Conservation (phyloP, 176 grass and related monocot species). For the Carex pumila region DNA sequence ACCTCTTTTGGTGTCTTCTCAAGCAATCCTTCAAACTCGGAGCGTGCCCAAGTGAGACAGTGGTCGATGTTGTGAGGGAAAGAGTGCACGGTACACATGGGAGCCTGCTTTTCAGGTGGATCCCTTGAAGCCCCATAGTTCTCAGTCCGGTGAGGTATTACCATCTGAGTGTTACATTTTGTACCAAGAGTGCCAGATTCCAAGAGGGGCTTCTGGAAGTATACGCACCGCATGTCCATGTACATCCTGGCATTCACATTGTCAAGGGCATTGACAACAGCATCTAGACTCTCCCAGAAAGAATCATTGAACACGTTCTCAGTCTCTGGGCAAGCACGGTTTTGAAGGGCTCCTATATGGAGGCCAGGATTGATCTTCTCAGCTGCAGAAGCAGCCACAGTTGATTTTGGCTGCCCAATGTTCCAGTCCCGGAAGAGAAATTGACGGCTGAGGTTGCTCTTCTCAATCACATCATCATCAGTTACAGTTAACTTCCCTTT, state of each 20-base stretch:
- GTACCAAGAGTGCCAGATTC: constrained; percentile 70
- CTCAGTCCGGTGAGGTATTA: constrained; percentile 77
- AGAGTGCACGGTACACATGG: constrained; percentile 68
- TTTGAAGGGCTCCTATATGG: constrained; percentile 58
- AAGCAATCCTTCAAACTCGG: constrained; percentile 67
- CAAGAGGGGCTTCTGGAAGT: constrained; percentile 78
- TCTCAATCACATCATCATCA: constrained; percentile 79
- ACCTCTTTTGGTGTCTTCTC: constrained; percentile 74
- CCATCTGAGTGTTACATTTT: constrained; percentile 68
- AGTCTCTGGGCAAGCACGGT: constrained; percentile 57
- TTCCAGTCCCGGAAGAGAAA: constrained; percentile 72
- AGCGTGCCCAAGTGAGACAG: constrained; percentile 72
- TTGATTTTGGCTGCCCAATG: constrained; percentile 62
- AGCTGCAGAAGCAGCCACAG: constrained; percentile 48
- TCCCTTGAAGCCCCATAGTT: constrained; percentile 76
- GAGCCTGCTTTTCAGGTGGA: constrained; percentile 66
- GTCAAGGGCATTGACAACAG: constrained; percentile 67
- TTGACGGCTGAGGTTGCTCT: constrained; percentile 69
- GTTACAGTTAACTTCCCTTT: constrained; percentile 68
- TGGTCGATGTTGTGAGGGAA: constrained; percentile 82
- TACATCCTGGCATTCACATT: constrained; percentile 76
- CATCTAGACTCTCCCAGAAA: constrained; percentile 64
- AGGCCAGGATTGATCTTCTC: constrained; percentile 48
- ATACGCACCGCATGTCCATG: constrained; percentile 67
- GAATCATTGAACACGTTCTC: constrained; percentile 73